Base-by-base conservation (phyloP, 768 basidiomycete genomes). In the Serendipita sp. region DNA sequence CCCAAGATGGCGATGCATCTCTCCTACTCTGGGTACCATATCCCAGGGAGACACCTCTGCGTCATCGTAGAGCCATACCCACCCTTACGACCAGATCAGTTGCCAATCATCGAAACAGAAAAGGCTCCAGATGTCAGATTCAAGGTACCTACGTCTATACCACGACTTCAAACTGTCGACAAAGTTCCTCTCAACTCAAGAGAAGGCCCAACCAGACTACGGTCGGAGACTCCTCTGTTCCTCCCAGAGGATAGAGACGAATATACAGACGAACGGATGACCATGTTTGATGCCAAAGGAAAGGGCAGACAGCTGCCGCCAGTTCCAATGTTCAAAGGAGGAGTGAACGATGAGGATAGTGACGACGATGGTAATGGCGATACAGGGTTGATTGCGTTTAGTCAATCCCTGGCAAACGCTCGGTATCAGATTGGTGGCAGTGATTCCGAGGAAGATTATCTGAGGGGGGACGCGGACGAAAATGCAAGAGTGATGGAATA, bases 11-110 rank as follows among this genome's bases (percentile, higher is more conserved):
- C 79, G 34, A 74, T 90, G 37, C 78, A 81, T 63, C 78, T 91
- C 40, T 79, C 72, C 63, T 91, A 87, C 67, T 79, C 81, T 68
- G 85, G 86, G 11, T 89, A 89, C 72, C 78, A 74, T 62, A 83
- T 90, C 55, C 80, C 81, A 64, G 85, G 83, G 0, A 81, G 82
- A 63, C 89, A 86, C 71, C 78, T 92, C 16, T 89, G 87, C 70
- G 79, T 92, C 40, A 85, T 92, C 27, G 83, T 91, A 15, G 90
- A 92, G 71, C 91, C 90, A 15, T 89, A 83, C 78, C 85, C 87
- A 3, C 74, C 80, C 13, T 70, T 83, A 43, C 79, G 76, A 40
- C 67, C 3, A 31, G 66, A 60, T 50, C 65, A 73, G 3, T 67
- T 69, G 40, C 68, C 75, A 1, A 75, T 72, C 44, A 70, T 70